phyloP scores from a whole-genome alignment of 305 asterid species.

The Fraxinus greggii region DNA sequence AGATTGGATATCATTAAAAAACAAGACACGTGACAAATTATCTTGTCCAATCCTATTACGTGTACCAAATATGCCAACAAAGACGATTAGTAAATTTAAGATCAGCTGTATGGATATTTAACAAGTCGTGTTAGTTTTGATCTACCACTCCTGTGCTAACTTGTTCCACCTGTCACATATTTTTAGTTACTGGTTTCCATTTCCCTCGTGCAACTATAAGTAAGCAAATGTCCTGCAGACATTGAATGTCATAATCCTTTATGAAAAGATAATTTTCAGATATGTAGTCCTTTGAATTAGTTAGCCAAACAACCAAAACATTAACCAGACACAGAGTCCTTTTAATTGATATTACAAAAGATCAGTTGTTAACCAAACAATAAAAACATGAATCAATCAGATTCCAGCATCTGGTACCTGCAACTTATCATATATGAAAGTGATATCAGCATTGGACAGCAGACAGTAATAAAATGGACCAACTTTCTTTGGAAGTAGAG shows the following conservation, averaged over 20 bases:
- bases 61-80: not conserved
- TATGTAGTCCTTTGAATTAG: not conserved
- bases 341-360: constrained; percentile 11
- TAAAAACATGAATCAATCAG: constrained; percentile 17
- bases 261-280: not conserved
- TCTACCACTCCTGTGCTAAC: not conserved
- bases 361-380: constrained; percentile 57
- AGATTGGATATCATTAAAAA: not conserved
- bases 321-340: not conserved
- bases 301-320: constrained; percentile 4
- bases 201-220: not conserved
- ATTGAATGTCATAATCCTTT: not conserved
- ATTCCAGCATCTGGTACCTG: constrained; percentile 23
- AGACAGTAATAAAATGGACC: constrained; percentile 16
- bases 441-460: constrained; percentile 18
- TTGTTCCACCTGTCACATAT: not conserved
- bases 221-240: not conserved
- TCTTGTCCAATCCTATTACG: not conserved
- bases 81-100: not conserved
- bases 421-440: not conserved
- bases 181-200: not conserved
- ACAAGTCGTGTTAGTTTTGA: not conserved
- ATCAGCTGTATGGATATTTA: not conserved
- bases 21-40: not conserved
- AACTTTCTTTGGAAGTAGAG: not conserved